Conservation (phyloP, 257 asterid genomes). For the Solanum ossicruentum region DNA sequence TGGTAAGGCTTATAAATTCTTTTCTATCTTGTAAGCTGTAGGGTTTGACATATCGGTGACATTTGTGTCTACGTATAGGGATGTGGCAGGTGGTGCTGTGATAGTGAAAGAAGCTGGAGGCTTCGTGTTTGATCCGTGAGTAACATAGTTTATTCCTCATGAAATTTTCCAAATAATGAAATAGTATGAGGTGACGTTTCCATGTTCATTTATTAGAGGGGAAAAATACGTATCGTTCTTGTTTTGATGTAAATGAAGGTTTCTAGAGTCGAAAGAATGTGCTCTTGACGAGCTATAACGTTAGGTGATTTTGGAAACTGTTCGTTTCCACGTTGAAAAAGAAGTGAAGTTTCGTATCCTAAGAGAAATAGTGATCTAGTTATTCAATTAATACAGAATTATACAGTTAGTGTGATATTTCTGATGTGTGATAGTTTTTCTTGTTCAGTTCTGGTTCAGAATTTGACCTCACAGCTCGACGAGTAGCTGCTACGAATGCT, state of each 20-base stretch:
- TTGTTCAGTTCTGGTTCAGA: conserved; percentile 50
- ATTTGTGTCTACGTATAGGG: conserved; percentile 33
- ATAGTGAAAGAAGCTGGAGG: conserved; percentile 84
- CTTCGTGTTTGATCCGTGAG: conserved; percentile 75
- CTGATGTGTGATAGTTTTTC: background rate
- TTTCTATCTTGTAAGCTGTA: background rate
- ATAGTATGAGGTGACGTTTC: background rate
- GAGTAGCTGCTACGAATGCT: conserved; percentile 69
- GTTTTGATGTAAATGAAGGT: background rate
- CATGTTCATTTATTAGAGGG: background rate
- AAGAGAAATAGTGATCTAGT: background rate
- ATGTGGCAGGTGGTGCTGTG: conserved; percentile 83
- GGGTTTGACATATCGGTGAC: background rate
- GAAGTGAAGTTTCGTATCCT: background rate
- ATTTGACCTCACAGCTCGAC: conserved; percentile 59
- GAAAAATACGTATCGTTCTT: background rate
- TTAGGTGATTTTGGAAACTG: background rate
- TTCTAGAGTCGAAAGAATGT: background rate
- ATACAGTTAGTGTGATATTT: background rate
- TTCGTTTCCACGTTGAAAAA: background rate
- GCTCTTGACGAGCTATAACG: background rate
- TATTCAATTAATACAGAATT: background rate
- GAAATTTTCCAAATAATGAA: background rate
- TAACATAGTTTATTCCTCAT: background rate
- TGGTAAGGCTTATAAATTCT: conserved; percentile 25